Conservation (phyloP, 2,329 filamentous ascomycete genomes). For the Aspergillus cejpii region DNA sequence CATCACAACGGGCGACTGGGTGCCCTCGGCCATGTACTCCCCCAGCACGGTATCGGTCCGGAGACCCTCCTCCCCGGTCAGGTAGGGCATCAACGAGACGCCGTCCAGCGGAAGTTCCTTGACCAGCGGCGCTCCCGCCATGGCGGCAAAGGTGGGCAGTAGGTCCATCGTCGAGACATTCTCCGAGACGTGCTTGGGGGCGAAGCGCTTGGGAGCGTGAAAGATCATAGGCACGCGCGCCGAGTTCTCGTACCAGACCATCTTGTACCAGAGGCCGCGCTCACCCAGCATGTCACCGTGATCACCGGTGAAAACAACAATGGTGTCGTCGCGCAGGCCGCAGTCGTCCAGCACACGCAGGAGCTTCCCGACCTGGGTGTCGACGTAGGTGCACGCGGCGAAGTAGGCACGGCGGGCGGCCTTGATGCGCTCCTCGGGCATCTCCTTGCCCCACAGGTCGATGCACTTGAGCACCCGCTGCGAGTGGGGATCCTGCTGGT, state of each 20-base stretch:
- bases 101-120: conserved; percentile 78
- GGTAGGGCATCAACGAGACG: conserved; percentile 69
- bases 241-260: conserved; percentile 91
- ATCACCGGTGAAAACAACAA: conserved; percentile 86
- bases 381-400: conserved; percentile 86
- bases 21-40: conserved; percentile 92
- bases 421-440: conserved; percentile 79
- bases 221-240: conserved; percentile 83
- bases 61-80: conserved; percentile 50
- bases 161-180: conserved; percentile 91
- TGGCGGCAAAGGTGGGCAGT: conserved; percentile 77
- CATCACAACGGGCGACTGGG: conserved; percentile 85
- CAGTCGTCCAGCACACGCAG: conserved; percentile 71
- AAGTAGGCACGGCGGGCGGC: conserved; percentile 84
- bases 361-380: conserved; percentile 82
- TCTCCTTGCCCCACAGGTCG: conserved; percentile 76
- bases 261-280: conserved; percentile 89
- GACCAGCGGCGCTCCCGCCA: conserved; percentile 65
- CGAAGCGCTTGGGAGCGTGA: conserved; percentile 69
- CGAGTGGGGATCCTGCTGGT: conserved; percentile 79
- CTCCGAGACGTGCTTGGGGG: conserved; percentile 66
- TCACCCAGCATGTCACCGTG: conserved; percentile 96
- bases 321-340: conserved; percentile 74
- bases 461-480: conserved; percentile 79
- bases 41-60: conserved; percentile 79